Percentiles rank a stretch among this genome's conserved stretches.
Conservation (phyloP, 164 flowering plant genomes). For the Liquidambar formosana region DNA sequence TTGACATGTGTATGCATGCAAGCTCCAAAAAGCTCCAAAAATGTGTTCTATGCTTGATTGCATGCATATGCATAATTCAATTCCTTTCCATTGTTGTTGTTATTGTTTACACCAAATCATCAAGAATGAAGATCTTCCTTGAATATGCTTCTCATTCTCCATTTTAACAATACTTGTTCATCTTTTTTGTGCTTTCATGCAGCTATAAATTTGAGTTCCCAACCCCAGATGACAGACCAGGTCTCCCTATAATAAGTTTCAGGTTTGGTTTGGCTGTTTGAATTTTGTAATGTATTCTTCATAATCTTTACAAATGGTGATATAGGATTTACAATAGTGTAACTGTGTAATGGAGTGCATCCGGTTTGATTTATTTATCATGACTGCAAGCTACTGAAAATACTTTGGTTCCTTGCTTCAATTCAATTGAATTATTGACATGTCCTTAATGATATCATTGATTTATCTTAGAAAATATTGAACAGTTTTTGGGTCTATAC, state of each 20-base stretch:
- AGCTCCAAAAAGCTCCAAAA: too few relatives aligned
- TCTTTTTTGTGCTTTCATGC: conserved; percentile 24
- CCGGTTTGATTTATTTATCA: too few relatives aligned
- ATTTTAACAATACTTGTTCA: neutral
- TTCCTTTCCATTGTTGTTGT: neutral
- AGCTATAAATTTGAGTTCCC: conserved; percentile 99
- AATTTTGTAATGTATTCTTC: neutral
- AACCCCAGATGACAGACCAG: conserved; percentile 95
- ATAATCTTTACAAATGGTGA: too few relatives aligned
- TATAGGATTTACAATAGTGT: too few relatives aligned
- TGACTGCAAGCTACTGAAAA: neutral
- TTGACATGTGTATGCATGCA: neutral
- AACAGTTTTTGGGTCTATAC: neutral
- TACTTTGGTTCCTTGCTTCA: neutral
- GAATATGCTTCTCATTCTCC: neutral
- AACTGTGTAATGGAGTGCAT: too few relatives aligned
- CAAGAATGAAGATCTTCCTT: neutral
- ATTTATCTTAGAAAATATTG: neutral
- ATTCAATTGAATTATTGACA: neutral
- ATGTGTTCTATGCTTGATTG: neutral
- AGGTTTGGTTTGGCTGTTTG: conserved; percentile 50
- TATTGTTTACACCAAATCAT: neutral
- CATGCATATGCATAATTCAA: neutral
- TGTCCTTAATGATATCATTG: neutral
- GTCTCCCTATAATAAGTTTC: conserved; percentile 96